Conservation (phyloP, 2,329 filamentous ascomycete genomes). For the Xylariales sp. region DNA sequence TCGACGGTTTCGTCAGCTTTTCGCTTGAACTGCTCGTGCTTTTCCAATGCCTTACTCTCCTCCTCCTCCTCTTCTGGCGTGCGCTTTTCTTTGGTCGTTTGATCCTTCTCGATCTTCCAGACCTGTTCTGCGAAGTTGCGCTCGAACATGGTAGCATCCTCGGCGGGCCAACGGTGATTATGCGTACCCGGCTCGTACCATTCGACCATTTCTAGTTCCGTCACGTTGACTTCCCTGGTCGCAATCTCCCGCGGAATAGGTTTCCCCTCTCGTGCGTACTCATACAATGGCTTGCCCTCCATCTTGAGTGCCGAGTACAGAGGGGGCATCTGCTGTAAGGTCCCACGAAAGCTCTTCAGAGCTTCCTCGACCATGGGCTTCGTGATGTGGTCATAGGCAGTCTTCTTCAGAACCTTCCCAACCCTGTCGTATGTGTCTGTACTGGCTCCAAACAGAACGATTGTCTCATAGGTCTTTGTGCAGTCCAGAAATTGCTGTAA, state of each 20-base stretch:
- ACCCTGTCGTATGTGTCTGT: conserved; percentile 89
- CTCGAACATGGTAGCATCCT: conserved; percentile 72
- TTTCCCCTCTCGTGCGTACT: conserved; percentile 89
- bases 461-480: conserved; percentile 89
- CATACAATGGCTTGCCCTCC: conserved; percentile 89
- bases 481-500: conserved; percentile 76
- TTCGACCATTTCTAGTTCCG: conserved; percentile 74
- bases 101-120: conserved; percentile 57
- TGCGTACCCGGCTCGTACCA: conserved; percentile 82
- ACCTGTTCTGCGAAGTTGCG: conserved; percentile 71
- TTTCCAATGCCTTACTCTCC: conserved; percentile 50
- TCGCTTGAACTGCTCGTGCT: conserved; percentile 53
- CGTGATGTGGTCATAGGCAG: conserved; percentile 77
- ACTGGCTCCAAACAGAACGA: conserved; percentile 83
- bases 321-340: conserved; percentile 84
- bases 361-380: conserved; percentile 72
- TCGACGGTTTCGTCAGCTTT: conserved; percentile 55
- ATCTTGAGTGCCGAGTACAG: conserved; percentile 92
- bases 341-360: conserved; percentile 70
- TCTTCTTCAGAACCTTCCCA: conserved; percentile 75
- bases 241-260: conserved; percentile 82
- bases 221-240: conserved; percentile 71
- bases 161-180: conserved; percentile 70
- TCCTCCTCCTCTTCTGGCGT: conserved; percentile 51
- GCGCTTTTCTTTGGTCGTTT: conserved; percentile 43